phyloP scores from a whole-genome alignment of 1,284 basidiomycete species.

The Puccinia hordei region DNA sequence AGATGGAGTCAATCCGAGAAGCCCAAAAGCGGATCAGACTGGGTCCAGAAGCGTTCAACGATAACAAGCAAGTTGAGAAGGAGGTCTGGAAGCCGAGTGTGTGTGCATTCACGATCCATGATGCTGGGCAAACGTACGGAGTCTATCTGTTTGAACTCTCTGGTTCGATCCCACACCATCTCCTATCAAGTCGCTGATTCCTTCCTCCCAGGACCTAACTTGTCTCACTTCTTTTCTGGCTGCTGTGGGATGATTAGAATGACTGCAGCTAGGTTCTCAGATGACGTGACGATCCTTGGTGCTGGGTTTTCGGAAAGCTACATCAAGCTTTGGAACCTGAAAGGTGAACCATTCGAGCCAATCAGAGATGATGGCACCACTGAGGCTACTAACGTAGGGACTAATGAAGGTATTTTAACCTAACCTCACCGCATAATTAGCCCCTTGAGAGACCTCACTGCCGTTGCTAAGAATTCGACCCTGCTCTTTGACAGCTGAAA shows the following conservation, averaged over 20 bases:
- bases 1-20: constrained; percentile 86
- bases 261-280: constrained; percentile 84
- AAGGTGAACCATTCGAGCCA: constrained; percentile 82
- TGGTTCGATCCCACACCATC: constrained; percentile 23
- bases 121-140: constrained; percentile 81
- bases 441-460: constrained; percentile 57
- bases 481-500: constrained; percentile 62
- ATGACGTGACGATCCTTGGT: constrained; percentile 90
- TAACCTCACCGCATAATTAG: no score
- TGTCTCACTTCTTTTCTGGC: constrained; percentile 40
- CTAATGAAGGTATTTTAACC: constrained; percentile 67
- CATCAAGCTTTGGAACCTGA: constrained; percentile 90
- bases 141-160: constrained; percentile 16
- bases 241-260: constrained; percentile 63
- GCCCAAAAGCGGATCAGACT: constrained; percentile 83
- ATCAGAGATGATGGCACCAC: constrained; percentile 67
- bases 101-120: constrained; percentile 88
- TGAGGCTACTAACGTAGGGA: constrained; percentile 65
- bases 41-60: constrained; percentile 67
- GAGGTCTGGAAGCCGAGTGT: constrained; percentile 69
- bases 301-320: constrained; percentile 96
- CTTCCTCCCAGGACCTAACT: constrained; percentile 22
- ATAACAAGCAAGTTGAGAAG: constrained; percentile 31
- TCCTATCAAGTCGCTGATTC: constrained; percentile 27
- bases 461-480: neutral